Evolutionary conservation across 495 filamentous ascomycete genomes (phyloP).

Genomic region (Penicillium roqueforti): DNA sequence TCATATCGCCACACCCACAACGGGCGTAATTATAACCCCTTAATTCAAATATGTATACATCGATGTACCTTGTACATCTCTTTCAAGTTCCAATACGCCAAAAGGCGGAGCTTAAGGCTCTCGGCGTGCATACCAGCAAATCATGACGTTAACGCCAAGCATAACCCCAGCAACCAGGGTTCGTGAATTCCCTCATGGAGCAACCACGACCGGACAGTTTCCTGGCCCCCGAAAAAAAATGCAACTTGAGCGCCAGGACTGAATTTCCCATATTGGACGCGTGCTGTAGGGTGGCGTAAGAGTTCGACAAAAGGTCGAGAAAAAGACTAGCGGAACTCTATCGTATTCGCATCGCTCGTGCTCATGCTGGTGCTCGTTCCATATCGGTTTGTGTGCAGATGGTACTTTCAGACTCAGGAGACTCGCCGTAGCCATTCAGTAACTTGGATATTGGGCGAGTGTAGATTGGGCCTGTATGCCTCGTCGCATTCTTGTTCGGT

Average conservation of each 20-base stretch:
- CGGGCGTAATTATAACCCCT: background rate
- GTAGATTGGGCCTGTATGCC: constrained; percentile 55
- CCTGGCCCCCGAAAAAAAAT: background rate
- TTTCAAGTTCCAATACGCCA: background rate
- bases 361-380: background rate
- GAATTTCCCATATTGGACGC: constrained; percentile 1
- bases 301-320: constrained; percentile 19
- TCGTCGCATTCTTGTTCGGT: constrained; percentile 42
- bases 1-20: background rate
- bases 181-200: background rate
- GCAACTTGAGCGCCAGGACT: background rate
- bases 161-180: constrained; percentile 1
- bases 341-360: background rate
- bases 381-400: background rate
- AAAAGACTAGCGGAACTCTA: constrained; percentile 18
- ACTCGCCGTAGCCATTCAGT: constrained; percentile 64
- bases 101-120: background rate
- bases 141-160: constrained; percentile 30
- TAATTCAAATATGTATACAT: background rate
- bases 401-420: constrained; percentile 30
- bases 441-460: constrained; percentile 59
- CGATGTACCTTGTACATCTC: background rate
- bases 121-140: constrained; percentile 14
- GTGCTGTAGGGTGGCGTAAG: constrained; percentile 3
- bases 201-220: background rate